Evolutionary conservation across 805 yeast genomes (phyloP), one percentile per base, ranked within the genome.

Genomic region (Dipodascus albidus): DNA sequence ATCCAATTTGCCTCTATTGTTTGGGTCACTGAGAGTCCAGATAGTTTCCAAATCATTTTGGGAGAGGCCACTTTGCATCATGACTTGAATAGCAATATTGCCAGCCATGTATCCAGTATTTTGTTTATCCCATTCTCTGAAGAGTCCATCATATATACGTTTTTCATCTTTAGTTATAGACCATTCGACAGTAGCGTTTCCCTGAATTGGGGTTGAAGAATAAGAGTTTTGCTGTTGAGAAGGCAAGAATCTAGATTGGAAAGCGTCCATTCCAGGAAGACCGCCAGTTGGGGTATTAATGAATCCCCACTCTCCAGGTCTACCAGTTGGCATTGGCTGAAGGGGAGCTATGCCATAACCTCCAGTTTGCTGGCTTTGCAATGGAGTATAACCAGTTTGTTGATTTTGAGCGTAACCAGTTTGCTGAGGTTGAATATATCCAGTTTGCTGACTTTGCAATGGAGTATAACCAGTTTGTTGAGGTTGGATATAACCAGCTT

Each of bases 151-250:
- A 70, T 90, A 91, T 54, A 88, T 81, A 53, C 76, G 76, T 65
- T 88, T 90, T 65, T 91, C 98, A 61, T 87, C 88, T 61, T 86
- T 85, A 50, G 95, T 82, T 60, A 91, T 88, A 22, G 89, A 85
- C 85, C 87, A 82, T 8, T 85, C 79, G 35, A 85, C 84, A 55
- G 83, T 81, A 17, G 80, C 75, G 49, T 69, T 67, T 52, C 70
- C 72, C 52, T 65, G 63, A 52, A 70, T 64, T 53, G 64, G 67
- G 48, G 68, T 58, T 53, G 67, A 63, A 14, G 64, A 52, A 47
- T 52, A 64, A 54, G 64, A 62, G 17, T 60, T 64, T 57, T 71
- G 74, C 15, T 38, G 44, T 14, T 38, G 44, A 19, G 44, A 38
- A 1, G 89, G 90, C 72, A 82, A 72, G 65, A 84, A 83, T 59